Conservation (phyloP, 306 rosid species). For the Lotus japonicus region DNA sequence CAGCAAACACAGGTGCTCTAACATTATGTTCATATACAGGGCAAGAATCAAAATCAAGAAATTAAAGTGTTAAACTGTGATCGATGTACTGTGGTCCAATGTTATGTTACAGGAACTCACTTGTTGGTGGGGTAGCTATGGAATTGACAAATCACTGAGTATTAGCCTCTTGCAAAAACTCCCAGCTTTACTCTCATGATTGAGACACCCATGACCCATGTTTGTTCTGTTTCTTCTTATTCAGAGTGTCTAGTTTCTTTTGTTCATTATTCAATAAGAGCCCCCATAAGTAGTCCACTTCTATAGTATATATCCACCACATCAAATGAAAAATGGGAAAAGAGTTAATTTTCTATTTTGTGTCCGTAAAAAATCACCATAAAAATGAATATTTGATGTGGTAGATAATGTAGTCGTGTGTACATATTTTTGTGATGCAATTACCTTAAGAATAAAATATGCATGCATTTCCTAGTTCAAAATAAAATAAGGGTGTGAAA, state of each 20-base stretch:
- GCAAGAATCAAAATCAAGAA: too few species aligned
- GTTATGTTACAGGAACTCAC: neutral
- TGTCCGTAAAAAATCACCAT: too few species aligned
- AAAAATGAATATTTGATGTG: too few species aligned
- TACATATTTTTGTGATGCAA: too few species aligned
- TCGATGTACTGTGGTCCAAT: slow-evolving; percentile 33
- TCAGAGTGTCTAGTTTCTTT: neutral
- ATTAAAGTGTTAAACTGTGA: too few species aligned
- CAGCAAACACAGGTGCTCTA: neutral
- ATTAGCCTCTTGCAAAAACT: slow-evolving; percentile 14
- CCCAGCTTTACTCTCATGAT: slow-evolving; percentile 10
- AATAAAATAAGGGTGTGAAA: neutral
- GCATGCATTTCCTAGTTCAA: neutral
- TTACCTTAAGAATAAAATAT: neutral
- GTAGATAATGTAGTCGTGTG: too few species aligned
- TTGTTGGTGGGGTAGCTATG: slow-evolving; percentile 1
- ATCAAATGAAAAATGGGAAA: too few species aligned
- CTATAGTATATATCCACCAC: too few species aligned
- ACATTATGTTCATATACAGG: slow-evolving; percentile 6
- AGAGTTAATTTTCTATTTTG: too few species aligned
- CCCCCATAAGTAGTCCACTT: too few species aligned
- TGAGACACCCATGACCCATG: slow-evolving; percentile 22
- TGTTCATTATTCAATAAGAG: too few species aligned
- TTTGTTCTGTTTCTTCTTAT: slow-evolving; percentile 1
- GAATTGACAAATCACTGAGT: slow-evolving; percentile 10